phyloP scores from a whole-genome alignment of 495 filamentous ascomycete species.

The Oidiodendron maius region DNA sequence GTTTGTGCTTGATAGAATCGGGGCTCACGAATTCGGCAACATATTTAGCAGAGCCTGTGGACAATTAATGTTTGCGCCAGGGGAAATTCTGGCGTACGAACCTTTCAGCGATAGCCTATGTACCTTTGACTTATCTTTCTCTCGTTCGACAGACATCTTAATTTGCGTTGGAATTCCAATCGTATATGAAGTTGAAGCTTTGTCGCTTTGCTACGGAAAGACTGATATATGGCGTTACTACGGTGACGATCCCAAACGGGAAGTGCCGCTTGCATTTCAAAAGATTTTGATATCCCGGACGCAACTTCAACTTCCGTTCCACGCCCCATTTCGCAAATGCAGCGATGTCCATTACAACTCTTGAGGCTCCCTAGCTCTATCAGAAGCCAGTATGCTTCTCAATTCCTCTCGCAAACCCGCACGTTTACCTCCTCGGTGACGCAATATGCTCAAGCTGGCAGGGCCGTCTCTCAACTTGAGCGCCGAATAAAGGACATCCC shows the following conservation, averaged over 20 bases:
- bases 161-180: not conserved
- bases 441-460: constrained; percentile 11
- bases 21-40: constrained; percentile 76
- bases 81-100: constrained; percentile 14
- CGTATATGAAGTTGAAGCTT: not conserved
- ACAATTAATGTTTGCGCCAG: constrained; percentile 1
- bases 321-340: constrained; percentile 30
- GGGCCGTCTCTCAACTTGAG: constrained; percentile 39
- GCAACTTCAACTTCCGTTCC: no score
- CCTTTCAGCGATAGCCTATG: constrained; percentile 94
- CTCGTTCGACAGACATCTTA: constrained; percentile 24
- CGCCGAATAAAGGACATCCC: constrained; percentile 80
- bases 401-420: constrained; percentile 16
- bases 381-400: constrained; percentile 19
- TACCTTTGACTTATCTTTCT: constrained; percentile 84
- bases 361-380: constrained; percentile 22
- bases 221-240: constrained; percentile 10
- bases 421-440: constrained; percentile 17
- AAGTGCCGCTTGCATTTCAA: constrained; percentile 9
- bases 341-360: constrained; percentile 42
- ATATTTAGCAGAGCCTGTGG: constrained; percentile 61
- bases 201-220: not conserved
- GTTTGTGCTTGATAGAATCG: not conserved
- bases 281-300: constrained; percentile 7
- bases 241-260: constrained; percentile 9